Evolutionary conservation across 164 flowering plant genomes (phyloP), one percentile per base, ranked within the genome.

Genomic region (Vitis amurensis): DNA sequence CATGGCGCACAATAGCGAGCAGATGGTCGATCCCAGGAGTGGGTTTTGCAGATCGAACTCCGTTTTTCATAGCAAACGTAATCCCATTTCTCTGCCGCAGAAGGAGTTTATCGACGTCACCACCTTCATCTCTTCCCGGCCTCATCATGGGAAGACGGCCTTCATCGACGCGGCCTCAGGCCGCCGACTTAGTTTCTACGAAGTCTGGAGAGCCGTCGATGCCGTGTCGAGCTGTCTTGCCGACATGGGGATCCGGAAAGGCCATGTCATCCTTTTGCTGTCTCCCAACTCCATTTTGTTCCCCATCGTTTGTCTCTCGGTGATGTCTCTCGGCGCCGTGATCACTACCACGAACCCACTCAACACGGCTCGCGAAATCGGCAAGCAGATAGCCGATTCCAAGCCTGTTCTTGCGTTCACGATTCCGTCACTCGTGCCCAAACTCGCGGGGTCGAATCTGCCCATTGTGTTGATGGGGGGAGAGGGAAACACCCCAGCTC

Each of bases 271-370:
- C 72, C 87, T 94, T 66, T 77, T 94, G 76, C 90, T 92, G 63
- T 87, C 97, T 6, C 97, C 97, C 0, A 92, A 92, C 75, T 92
- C 99, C 73, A 84, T 94, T 79, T 82, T 64, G 84, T 92, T 92
- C 81, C 97, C 97, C 53, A 59, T 92, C 56, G 77, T 89, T 61
- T 89, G 91, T 77, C 87, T 92, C 67, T 64, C 95, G 69, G 90
- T 87, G 44, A 77, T 94, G 87, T 88, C 93, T 8, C 83, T 94
- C 73, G 97, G 98, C 52, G 97, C 95, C 64, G 51, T 94, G 29
- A 80, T 92, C 79, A 92, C 98, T 81, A 91, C 98, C 68, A 79
- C 91, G 53, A 94, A 94, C 67, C 98, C 98, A 7, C 88, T 92
- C 80, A 92, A 94, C 86, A 92, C 98, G 7, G n/a, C 79, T 3